These are phyloP conservation scores for Rhynchosporium agropyri DNA, from an alignment of 2,329 filamentous ascomycete species.

Conservation along the genomic window DNA sequence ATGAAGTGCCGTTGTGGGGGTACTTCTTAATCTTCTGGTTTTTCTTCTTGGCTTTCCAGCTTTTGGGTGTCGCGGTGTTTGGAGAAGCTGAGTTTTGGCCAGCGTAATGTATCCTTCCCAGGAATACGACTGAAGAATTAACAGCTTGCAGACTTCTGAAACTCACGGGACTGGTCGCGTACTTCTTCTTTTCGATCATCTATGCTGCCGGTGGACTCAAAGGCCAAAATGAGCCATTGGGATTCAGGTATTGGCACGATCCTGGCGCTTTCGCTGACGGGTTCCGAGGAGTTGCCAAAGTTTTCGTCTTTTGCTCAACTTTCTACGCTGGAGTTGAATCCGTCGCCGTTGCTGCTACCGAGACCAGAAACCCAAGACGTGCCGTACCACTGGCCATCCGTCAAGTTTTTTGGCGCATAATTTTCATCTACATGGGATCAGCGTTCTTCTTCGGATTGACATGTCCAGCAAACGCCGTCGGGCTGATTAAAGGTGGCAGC, in stretches of 20 bases:
- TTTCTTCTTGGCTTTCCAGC: constrained; percentile 68
- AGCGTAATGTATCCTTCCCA: constrained; percentile 43
- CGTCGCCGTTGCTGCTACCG: constrained; percentile 58
- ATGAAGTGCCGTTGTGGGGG: constrained; percentile 62
- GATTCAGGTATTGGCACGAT: constrained; percentile 72
- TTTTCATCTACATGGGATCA: constrained; percentile 78
- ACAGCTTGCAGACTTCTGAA: constrained; percentile 61
- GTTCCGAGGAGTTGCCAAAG: constrained; percentile 65
- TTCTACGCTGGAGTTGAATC: constrained; percentile 71
- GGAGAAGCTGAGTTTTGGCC: constrained; percentile 83
- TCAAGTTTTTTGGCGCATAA: constrained; percentile 92
- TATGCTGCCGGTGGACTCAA: constrained; percentile 69
- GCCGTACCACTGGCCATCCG: constrained; percentile 68
- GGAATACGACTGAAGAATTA: background rate
- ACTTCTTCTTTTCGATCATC: constrained; percentile 73
- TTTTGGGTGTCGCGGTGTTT: constrained; percentile 73
- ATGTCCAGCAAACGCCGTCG: constrained; percentile 67
- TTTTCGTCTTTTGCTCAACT: constrained; percentile 70
- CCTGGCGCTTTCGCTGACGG: constrained; percentile 73
- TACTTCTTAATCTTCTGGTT: constrained; percentile 77
- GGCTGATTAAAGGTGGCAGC: constrained; percentile 61
- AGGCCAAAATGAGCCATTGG: constrained; percentile 57
- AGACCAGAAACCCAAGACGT: constrained; percentile 52
- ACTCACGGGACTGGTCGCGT: constrained; percentile 68
- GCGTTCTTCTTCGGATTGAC: constrained; percentile 77